Base-by-base conservation (phyloP, 306 rosid species). In the Calophaca sinica region DNA sequence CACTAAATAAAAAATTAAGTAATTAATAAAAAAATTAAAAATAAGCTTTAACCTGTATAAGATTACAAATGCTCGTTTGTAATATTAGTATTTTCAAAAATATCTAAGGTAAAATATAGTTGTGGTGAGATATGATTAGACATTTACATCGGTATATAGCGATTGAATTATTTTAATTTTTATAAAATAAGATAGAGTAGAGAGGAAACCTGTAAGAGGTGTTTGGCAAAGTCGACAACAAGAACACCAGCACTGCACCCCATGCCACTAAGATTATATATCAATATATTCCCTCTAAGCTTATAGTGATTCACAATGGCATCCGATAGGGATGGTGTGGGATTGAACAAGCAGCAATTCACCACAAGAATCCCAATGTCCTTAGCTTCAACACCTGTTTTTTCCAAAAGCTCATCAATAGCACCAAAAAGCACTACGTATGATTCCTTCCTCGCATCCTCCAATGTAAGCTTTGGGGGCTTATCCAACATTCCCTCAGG, bases 241-340 rank as follows among this genome's bases (percentile, higher is more conserved):
- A 82, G 69, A 82, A 82, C 79, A 3, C 82, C 85, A 65, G 82
- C 85, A 59, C 85, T 82, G 69, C 82, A 82, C 5, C 86, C 86
- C 86, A 82, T 82, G 5, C 86, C 86, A 73, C 86, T 78, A 3
- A 82, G 76, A 67, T 73, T 77, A 44, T 82, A 82, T 0, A 58
- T 63, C 70, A 82, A 36, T 0, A 73, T 20, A 55, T 82, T 78
- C 20, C 80, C 83, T 73, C 83, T 68, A 53, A 82, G 73, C 75
- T 82, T 82, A 51, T 82, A 82, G 5, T 70, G 71, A 26, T 82
- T 82, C 2, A 82, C 69, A 68, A 82, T 68, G 3, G 76, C 15
- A 13, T 72, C 83, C 0, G 80, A 60, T 0, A 82, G 49, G 0
- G 86, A 78, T 0, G 86, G 86, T 3, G 80, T 73, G 1, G 86